Evolutionary conservation across 306 rosid species (phyloP).

Genomic region (Citrullus amarus): DNA sequence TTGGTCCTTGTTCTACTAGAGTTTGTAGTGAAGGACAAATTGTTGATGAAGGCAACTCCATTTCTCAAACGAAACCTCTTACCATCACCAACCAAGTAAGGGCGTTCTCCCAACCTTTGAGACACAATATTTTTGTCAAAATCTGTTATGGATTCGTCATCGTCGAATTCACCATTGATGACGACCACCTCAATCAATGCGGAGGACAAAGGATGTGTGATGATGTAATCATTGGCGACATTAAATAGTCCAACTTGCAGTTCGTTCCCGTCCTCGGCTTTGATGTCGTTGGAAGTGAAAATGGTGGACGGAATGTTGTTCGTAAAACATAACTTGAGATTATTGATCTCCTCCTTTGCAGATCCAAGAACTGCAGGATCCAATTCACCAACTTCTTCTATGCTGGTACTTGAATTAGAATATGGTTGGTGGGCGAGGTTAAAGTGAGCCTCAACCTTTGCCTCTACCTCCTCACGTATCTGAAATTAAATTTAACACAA

Average conservation of each 20-base stretch:
- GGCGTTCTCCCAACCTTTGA: not conserved
- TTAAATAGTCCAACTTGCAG: not conserved
- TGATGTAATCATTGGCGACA: not conserved
- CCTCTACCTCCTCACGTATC: no score
- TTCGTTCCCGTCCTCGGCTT: not conserved
- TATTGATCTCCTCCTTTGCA: not conserved
- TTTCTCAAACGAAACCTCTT: not conserved
- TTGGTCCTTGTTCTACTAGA: not conserved
- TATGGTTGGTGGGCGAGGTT: no score
- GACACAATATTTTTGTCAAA: not conserved
- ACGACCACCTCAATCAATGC: not conserved
- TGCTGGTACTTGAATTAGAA: no score
- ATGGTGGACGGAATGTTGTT: not conserved
- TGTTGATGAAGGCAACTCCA: not conserved
- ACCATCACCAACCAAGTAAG: not conserved
- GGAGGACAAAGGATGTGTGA: not conserved
- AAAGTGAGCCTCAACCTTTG: no score
- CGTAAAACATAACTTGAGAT: not conserved
- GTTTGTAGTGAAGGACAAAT: not conserved
- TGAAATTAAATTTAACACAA: no score
- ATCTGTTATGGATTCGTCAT: not conserved
- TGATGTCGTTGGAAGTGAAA: not conserved
- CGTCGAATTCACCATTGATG: not conserved
- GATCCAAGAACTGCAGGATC: no score
- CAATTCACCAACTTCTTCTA: not conserved